Base-by-base conservation (phyloP, 2,329 filamentous ascomycete genomes). In the Epicoccum sorghinum region DNA sequence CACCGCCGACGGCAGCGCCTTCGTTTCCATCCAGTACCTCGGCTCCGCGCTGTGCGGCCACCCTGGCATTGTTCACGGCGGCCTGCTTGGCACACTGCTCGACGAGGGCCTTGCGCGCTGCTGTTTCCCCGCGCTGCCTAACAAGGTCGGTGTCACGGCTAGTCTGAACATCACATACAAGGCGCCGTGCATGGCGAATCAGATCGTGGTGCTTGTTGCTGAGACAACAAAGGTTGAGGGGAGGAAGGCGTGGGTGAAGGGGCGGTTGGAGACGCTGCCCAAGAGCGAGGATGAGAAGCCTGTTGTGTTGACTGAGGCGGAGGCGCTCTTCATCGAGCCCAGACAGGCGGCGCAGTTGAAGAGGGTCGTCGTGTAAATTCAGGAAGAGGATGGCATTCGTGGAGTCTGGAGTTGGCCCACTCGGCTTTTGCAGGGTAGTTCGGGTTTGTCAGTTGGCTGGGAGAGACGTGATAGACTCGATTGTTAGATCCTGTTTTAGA, bases 181-280 rank as follows among this genome's bases (percentile, higher is more conserved):
- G 65, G 86, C 86, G 57, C 95, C 95, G 4, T 88, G 89, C 39
- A 86, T 84, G 65, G 91, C 92, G 5, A 84, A 86, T 22, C 84
- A 84, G 57, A 95, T 89, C 70, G 79, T 96, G 27, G 90, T 96
- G 38, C 77, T 99, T 54, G 83, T 84, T 58, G 93, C 91, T 4
- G 84, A 86, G 71, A 96, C 93, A 18, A 87, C 85, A 8, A 93
- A 89, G 78, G 89, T 93, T 1, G 92, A 98, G 71, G 93, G 95
- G 1, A 83, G 95, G 58, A 98, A 98, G 79, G 93, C 92, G 10
- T 97, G 91, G 91, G 91, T 97, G 1, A 88, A 90, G 77, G 95
- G 91, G 1, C 84, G 86, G 64, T 87, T 98, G 66, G 92, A 96
- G 82, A 88, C 90, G 50, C 76, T 98, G 57, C 75, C 91, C 47